Base-by-base conservation (phyloP, 495 filamentous ascomycete species). In the Penicillium parvum region DNA sequence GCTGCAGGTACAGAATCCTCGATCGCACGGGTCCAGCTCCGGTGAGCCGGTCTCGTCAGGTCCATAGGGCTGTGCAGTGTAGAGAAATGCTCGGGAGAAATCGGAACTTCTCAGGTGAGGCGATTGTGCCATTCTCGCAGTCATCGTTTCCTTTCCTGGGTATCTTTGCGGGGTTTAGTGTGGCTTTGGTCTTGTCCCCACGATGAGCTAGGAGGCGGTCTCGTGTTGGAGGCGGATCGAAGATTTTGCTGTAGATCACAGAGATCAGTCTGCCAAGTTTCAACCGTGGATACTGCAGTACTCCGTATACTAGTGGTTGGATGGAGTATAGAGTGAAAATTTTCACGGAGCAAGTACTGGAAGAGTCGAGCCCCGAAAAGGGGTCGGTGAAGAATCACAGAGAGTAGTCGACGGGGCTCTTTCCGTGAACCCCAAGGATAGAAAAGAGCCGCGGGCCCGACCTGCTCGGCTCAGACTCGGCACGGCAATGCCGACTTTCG, bases 121-220 rank as follows among this genome's bases (percentile, higher is more conserved):
- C 5, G 34, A 46, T 52, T 45, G 46, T 56, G 47, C 47, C 49
- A 53, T 49, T 47, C 26, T 53, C 14, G 29, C 37, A 45, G 19
- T 5, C 8, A 20, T 33, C n/a, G n/a, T n/a, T n/a, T n/a, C n/a
- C n/a, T n/a, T n/a, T n/a, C n/a, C n/a, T n/a, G n/a, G n/a, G n/a
- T n/a, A n/a, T n/a, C n/a, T n/a, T n/a, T 50, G 53, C 57, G 53
- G 53, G 49, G 57, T 43, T 47, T 50, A 50, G 45, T 54, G 50
- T 34, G 34, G 33, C 37, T 53, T 49, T 32, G 37, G 32, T 16
- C 21, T 5, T 23, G 38, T 14, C 42, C 43, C 53, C 53, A 56
- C 46, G 49, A 49, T 53, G 56, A 57, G 48, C 40, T 50, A 40
- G 48, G 43, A 39, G 49, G 42, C 32, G 26, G 29, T n/a, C n/a